Evolutionary conservation across 768 basidiomycete species (phyloP), one percentile per base, ranked within the genome.

Genomic region (Lactifluus subvellereus): DNA sequence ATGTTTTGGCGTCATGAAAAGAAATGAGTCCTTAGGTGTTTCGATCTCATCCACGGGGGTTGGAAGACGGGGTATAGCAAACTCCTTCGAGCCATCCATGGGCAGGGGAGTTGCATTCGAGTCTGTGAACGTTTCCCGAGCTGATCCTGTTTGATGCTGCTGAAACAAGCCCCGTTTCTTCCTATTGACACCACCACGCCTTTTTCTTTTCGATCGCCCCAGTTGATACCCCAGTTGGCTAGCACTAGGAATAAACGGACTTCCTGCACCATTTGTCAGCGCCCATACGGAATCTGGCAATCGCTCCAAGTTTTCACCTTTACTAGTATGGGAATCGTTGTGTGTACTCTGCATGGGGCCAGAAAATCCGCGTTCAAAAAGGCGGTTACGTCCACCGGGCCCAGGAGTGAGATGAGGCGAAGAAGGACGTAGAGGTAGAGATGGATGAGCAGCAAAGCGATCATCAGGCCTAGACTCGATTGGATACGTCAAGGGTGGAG

Each of bases 361-460:
- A 13, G 63, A 30, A 45, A 55, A 45, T n/a, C 58, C 54, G 7
- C 59, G 58, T 20, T 64, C 63, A 52, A 54, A 20, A 27, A 64
- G 30, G 16, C 40, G 48, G 40, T 43, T 42, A 43, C 42, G 53
- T 64, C 54, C 58, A 60, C 58, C 27, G 10, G 27, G 48, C n/a
- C 54, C 59, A 50, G 37, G 42, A 27, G 40, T 40, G 14, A 50
- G 54, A 37, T 27, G 43, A 43, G 62, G 62, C 2, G 59, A 49
- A 35, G 59, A 45, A n/a, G 66, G 66, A 11, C 66, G 64, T 37
- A 53, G 27, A 51, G 67, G 65, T 50, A 66, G 60, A 40, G 65
- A 67, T 30, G 67, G 65, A 45, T 61, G 67, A 33, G 22, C 7
- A 10, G 22, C 7, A 20, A 33, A 30, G n/a, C 40, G 67, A 32